These are phyloP conservation scores for Hanseniaspora gamundiae DNA, from an alignment of 1,139 yeast species.

Conservation along the genomic window DNA sequence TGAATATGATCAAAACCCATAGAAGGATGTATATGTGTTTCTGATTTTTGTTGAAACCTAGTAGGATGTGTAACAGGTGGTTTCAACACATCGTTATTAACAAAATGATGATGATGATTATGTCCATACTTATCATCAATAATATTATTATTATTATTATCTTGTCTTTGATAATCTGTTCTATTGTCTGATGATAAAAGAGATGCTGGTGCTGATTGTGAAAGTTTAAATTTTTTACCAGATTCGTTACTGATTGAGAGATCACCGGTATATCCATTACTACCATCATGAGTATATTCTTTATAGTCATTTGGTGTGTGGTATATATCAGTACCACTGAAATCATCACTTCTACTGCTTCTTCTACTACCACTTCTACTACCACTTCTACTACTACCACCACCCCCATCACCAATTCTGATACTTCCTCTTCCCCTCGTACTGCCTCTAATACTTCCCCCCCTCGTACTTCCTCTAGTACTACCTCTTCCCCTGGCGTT, in stretches of 20 bases:
- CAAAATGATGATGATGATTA: no score
- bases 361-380: constrained; percentile 1
- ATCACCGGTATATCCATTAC: neutral
- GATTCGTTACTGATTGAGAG: no score
- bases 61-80: no score
- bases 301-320: no score
- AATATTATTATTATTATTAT: no score
- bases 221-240: no score
- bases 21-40: neutral
- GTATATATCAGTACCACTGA: neutral
- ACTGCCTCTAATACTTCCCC: neutral
- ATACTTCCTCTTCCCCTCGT: neutral
- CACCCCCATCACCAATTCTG: neutral
- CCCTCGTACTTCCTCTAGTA: constrained; percentile 15
- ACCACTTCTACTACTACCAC: neutral
- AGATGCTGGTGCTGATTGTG: no score
- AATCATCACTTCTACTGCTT: constrained; percentile 3
- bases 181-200: no score
- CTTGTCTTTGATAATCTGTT: no score
- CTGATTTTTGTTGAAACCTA: neutral
- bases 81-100: no score
- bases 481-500: constrained; percentile 23
- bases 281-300: neutral
- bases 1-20: neutral
- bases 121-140: no score